Evolutionary conservation across 2,329 filamentous ascomycete genomes (phyloP), one percentile per base, ranked within the genome.

Genomic region (Rutstroemia sp.): DNA sequence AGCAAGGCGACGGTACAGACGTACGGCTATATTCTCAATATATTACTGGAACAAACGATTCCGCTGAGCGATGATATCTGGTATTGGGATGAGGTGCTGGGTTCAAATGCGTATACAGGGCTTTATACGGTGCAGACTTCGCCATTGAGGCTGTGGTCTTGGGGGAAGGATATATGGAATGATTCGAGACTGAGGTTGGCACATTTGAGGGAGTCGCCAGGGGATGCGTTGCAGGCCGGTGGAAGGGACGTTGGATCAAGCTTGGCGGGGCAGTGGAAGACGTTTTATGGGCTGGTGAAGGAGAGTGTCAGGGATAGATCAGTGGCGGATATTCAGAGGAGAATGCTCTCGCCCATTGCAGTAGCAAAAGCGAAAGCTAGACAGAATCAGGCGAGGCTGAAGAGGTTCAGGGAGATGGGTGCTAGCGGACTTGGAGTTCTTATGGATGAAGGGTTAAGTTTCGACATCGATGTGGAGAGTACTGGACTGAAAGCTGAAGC

Each of bases 61-160:
- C 86, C 87, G 0, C 73, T 99, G 18, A 88, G 85, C 65, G 86
- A 96, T 62, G 91, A 96, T 64, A 86, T 96, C 23, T 92, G 87
- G 83, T 97, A 97, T 71, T 99, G 94, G 94, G 90, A 96, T 67
- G 88, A 94, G 63, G 81, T 96, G 2, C 74, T 96, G 30, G 82
- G 83, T 9, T 95, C 90, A 0, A 86, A 90, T 63, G 79, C 83
- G 49, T 89, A 87, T 66, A 92, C 88, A 62, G 86, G 84, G 34
- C 70, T 96, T 3, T 96, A 96, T 71, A 87, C 89, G 14, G 73
- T 95, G 8, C 94, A 99, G 71, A 96, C 86, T 0, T 90, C 87
- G 0, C 94, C 94, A 0, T 66, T 86, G 42, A 80, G 88, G 18
- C 71, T 96, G 37, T 92, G 85, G 83, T 74, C 77, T 3, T 90